Evolutionary conservation across 192 early-diverging fungal genomes (phyloP), one percentile per base, ranked within the genome.

Genomic region (Coemansia sp.): DNA sequence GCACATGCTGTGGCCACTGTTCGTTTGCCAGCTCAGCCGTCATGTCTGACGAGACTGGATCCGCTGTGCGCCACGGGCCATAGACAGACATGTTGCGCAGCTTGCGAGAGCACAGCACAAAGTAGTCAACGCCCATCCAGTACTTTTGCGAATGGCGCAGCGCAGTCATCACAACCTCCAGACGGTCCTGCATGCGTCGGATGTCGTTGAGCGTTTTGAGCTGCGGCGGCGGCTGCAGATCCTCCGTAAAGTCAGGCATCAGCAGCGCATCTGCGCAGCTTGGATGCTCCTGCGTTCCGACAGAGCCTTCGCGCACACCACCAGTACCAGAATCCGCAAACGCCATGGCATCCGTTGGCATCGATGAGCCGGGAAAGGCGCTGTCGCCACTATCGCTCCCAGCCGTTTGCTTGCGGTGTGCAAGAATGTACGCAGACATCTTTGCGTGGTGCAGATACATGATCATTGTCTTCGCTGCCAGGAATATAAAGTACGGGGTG

Each of bases 371-470:
- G 52, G 63, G 77, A 60, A 75, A 59, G 54, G 75, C 61, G 9
- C n/a, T 63, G 48, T 74, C 72, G n/a, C 50, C 56, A 21, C 12
- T 42, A 11, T 54, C 48, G 62, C 64, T 64, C 58, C 56, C 18
- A 6, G 43, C 61, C 18, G 63, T 56, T 5, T 43, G 37, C 63
- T 63, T 72, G 78, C 80, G 79, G 32, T 74, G 74, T 21, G 79
- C 79, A 61, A 82, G 68, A 12, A 77, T 63, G 59, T 77, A 71
- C 39, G 80, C 80, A 9, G 80, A 83, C 80, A 77, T 76, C 56
- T 83, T 76, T 39, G 80, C 74, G 47, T 79, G 81, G 76, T 84
- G 76, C 64, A 79, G 61, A 44, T 84, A 79, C 81, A 84, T 84
- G 73, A 84, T 84, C 53, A 84, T 70, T 4, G 81, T 73, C 73